phyloP scores from a whole-genome alignment of 148 eudicot genomes.

The Cornus controversa region DNA sequence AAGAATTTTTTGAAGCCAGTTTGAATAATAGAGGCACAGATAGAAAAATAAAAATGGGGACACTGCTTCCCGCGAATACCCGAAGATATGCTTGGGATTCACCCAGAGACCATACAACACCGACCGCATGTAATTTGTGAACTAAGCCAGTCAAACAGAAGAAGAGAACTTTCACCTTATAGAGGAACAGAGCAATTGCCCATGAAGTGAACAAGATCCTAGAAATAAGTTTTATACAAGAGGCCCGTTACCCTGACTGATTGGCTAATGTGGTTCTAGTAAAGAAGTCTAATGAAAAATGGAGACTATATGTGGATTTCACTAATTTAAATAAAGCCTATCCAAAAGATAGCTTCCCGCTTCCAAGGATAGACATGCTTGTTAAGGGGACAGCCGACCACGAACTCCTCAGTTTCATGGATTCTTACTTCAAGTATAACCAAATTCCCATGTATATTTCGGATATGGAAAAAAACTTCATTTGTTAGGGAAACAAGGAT shows the following conservation, averaged over 20 bases:
- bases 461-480: background rate
- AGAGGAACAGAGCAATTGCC: no score
- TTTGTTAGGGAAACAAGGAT: background rate
- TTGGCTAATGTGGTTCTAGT: background rate
- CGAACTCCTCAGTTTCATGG: background rate
- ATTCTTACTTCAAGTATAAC: background rate
- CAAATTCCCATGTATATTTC: background rate
- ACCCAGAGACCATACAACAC: no score
- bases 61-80: no score
- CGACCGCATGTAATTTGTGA: no score
- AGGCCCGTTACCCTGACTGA: background rate
- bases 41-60: no score
- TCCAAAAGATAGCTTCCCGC: background rate
- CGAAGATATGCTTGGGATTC: no score
- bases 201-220: no score
- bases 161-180: no score
- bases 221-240: no score
- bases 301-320: background rate
- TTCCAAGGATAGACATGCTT: background rate
- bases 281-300: background rate
- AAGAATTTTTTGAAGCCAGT: no score
- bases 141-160: no score
- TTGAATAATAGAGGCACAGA: no score
- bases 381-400: background rate
- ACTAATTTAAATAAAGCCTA: background rate